Evolutionary conservation across 495 filamentous ascomycete genomes (phyloP).

Genomic region (Penicillium antarcticum): DNA sequence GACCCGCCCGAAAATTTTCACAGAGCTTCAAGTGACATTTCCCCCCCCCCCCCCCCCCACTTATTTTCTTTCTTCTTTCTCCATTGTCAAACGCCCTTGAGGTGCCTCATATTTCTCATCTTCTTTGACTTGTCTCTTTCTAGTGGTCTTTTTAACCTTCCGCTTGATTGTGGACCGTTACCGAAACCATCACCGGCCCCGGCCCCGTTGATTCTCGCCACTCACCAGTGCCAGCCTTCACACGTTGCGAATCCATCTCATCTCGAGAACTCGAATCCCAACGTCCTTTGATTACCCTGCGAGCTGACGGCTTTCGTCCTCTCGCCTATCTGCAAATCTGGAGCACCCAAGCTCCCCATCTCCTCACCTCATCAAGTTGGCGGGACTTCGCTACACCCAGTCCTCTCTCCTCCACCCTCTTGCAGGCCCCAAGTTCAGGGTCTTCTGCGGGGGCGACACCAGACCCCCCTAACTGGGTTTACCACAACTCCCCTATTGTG

Average conservation of each 20-base stretch:
- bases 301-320: conserved; percentile 8
- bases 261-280: not conserved
- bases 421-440: conserved; percentile 85
- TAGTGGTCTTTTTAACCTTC: not conserved
- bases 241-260: not conserved
- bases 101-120: not conserved
- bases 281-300: conserved; percentile 10
- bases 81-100: not conserved
- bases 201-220: not conserved
- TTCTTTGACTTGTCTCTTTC: not conserved
- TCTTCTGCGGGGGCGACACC: conserved; percentile 92
- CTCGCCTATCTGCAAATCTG: conserved; percentile 24
- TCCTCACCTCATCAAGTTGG: conserved; percentile 84
- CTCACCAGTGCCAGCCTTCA: not conserved
- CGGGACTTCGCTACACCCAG: conserved; percentile 73
- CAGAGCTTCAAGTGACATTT: not conserved
- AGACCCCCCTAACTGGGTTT: conserved; percentile 92
- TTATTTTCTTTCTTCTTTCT: conserved; percentile 3
- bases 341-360: conserved; percentile 37
- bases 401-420: conserved; percentile 88
- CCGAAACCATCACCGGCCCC: conserved; percentile 1
- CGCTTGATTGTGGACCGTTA: not conserved
- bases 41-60: conserved; percentile 3
- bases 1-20: conserved; percentile 29
- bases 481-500: conserved; percentile 25